Base-by-base conservation (phyloP, 2,329 filamentous ascomycete species). In the Rhexocercosporidium sp. region DNA sequence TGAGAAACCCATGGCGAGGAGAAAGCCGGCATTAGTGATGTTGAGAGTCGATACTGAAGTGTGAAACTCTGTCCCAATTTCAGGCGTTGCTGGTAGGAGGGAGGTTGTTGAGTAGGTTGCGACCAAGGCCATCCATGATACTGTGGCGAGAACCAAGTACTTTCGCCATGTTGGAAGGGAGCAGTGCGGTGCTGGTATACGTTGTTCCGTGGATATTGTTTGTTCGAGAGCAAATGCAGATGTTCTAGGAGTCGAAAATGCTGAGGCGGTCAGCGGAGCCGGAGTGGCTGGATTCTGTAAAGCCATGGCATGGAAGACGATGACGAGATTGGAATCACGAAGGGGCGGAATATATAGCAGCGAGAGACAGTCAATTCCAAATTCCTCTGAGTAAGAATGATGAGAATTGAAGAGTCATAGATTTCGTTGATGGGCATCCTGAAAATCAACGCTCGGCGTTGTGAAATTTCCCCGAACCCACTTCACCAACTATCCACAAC, bases 51-150 rank as follows among this genome's bases (percentile, higher is more conserved):
- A 62, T 25, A 73, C 60, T 0, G 77, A 78, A 0, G 79, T 81
- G 12, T 70, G 59, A 64, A 81, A 78, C 9, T 81, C 78, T 8
- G 62, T 59, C 3, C 79, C 77, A 64, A 82, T 82, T 69, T 82
- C 79, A 14, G 76, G 76, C 6, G 75, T 75, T 1, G 80, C 81
- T 22, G 79, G 77, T 14, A 82, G 72, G 20, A 82, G 69, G 3
- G 80, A 79, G 12, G 81, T 81, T 67, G 77, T 79, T n/a, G 78
- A 80, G 69, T 81, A 82, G 46, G 80, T 80, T 8, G 79, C 75
- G 1, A 78, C 74, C 5, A 82, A 73, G 1, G 80, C 78, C 74
- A 80, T 78, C 79, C 79, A 82, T 67, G 79, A 80, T 29, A 78
- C 77, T 12, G 77, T 70, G 69, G 81, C 81, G 47, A 82, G 73